A percentile compares a stretch with the other conserved stretches of the same genome.
These are phyloP conservation scores for Orobanche coerulescens DNA, from an alignment of 257 asterid genomes.

Conservation along the genomic window DNA sequence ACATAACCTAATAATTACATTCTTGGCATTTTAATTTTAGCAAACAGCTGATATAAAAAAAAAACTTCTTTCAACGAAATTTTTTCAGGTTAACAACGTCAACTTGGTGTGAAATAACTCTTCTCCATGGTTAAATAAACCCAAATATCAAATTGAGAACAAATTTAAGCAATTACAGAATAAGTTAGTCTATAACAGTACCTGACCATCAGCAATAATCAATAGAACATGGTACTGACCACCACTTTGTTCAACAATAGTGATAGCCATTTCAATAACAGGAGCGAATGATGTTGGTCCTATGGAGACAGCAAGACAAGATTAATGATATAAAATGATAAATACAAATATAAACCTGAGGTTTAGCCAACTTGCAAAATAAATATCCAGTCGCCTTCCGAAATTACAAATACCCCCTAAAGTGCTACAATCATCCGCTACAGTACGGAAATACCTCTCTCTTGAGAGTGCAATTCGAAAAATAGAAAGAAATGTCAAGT, in stretches of 20 bases:
- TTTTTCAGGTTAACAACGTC: not conserved
- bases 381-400: no score
- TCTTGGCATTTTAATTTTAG: not conserved
- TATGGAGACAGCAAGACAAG: conserved; percentile 24
- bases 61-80: no score
- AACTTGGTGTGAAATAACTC: not conserved
- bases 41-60: not conserved
- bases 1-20: not conserved
- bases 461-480: no score
- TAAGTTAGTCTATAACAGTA: conserved; percentile 17
- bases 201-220: conserved; percentile 94
- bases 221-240: conserved; percentile 90
- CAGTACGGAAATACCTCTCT: no score
- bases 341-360: not conserved
- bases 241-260: conserved; percentile 83
- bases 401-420: not conserved
- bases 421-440: not conserved
- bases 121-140: not conserved
- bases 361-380: not conserved
- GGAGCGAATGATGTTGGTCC: conserved; percentile 98
- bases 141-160: not conserved
- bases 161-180: not conserved
- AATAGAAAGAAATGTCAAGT: not conserved
- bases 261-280: conserved; percentile 72
- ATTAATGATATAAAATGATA: not conserved